These are phyloP conservation scores for Spizellomyces sp. DNA, from an alignment of 192 early-diverging fungal species.

Conservation along the genomic window DNA sequence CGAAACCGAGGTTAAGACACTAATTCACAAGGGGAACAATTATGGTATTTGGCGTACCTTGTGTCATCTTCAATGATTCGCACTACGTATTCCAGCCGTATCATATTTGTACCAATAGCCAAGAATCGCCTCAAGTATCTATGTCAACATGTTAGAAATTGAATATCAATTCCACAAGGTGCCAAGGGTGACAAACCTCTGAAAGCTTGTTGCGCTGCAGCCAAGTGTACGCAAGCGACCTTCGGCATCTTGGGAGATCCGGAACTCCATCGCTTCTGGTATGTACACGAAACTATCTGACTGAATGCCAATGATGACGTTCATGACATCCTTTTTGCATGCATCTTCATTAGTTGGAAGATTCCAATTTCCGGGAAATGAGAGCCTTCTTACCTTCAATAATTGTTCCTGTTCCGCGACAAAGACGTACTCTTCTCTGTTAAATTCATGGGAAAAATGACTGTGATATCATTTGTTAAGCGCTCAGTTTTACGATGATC, in stretches of 20 bases:
- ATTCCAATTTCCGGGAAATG: not conserved
- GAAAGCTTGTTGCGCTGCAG: constrained; percentile 6
- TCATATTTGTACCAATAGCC: constrained; percentile 13
- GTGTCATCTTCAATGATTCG: constrained; percentile 4
- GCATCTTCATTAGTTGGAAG: not conserved
- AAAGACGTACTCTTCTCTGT: not conserved
- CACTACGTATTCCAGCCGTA: constrained; percentile 12
- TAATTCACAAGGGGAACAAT: not conserved
- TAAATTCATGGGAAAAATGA: too few species aligned
- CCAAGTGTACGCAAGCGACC: not conserved
- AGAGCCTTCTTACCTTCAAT: not conserved
- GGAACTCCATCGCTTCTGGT: not conserved
- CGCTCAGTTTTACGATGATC: constrained; percentile 2
- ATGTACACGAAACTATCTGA: constrained; percentile 8
- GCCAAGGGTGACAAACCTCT: not conserved
- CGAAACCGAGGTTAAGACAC: not conserved
- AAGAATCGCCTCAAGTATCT: constrained; percentile 19
- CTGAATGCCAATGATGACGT: constrained; percentile 11
- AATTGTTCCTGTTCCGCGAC: not conserved
- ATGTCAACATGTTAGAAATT: not conserved
- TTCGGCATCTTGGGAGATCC: not conserved
- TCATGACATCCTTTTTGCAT: constrained; percentile 15
- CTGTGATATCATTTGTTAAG: not conserved
- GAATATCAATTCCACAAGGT: not conserved
- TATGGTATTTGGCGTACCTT: not conserved